Evolutionary conservation across 2,329 filamentous ascomycete species (phyloP).

Genomic region (Pseudocercospora macadamiae): DNA sequence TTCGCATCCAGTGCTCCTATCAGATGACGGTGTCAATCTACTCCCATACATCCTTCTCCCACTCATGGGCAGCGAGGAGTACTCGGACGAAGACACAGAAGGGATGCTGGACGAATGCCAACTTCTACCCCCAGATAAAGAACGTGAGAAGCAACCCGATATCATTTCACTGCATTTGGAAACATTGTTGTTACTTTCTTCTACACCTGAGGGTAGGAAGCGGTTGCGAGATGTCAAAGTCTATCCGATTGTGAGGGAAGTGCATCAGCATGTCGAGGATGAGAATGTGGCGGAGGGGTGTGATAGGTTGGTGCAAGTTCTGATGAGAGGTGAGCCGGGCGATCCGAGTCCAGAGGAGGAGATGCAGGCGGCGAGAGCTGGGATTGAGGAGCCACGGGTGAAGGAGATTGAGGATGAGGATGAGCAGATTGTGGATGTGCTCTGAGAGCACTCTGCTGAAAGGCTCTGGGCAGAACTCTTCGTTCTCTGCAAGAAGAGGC

Average conservation of each 20-base stretch:
- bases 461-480: too few relatives aligned
- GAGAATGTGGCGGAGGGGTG: slow-evolving; percentile 82
- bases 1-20: slow-evolving; percentile 68
- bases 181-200: slow-evolving; percentile 80
- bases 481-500: too few relatives aligned
- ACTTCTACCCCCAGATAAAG: slow-evolving; percentile 85
- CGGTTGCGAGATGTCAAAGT: slow-evolving; percentile 75
- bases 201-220: slow-evolving; percentile 74
- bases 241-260: slow-evolving; percentile 87
- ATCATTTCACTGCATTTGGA: slow-evolving; percentile 89
- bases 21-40: slow-evolving; percentile 73
- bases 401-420: slow-evolving; percentile 46
- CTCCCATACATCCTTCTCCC: slow-evolving; percentile 88
- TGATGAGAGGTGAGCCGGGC: slow-evolving; percentile 77
- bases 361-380: slow-evolving; percentile 31
- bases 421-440: slow-evolving; percentile 29
- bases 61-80: slow-evolving; percentile 85
- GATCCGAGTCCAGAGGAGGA: slow-evolving; percentile 47
- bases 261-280: slow-evolving; percentile 75
- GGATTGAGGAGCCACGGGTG: slow-evolving; percentile 41
- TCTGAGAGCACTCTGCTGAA: too few relatives aligned
- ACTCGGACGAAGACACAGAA: slow-evolving; percentile 80
- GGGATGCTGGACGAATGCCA: slow-evolving; percentile 90
- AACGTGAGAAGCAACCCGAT: slow-evolving; percentile 72
- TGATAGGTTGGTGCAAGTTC: slow-evolving; percentile 84